Base-by-base conservation (phyloP, 2,329 filamentous ascomycete species). In the Neofusicoccum parvum region DNA sequence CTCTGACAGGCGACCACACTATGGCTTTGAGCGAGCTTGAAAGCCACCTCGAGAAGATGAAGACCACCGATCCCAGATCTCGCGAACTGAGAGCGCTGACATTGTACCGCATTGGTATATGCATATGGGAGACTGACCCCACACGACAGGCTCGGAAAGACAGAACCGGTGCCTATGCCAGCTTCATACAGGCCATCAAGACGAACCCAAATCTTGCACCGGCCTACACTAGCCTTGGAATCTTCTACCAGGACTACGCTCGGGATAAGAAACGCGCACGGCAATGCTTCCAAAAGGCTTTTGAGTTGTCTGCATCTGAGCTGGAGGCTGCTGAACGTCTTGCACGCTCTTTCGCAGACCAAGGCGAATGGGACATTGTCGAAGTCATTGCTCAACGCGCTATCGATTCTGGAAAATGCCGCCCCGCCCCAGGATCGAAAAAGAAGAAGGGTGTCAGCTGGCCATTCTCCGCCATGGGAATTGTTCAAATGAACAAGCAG, bases 211-310 rank as follows among this genome's bases (percentile, higher is more conserved):
- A 90, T 71, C 93, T 91, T 76, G 94, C 95, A 1, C 92, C 95
- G 0, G 89, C 94, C 2, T 99, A 98, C 76, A 97, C 94, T 0
- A 93, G 89, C 69, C 86, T 99, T 4, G 95, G 95, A 15, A 83
- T 94, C 7, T 99, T 91, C 80, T 99, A 97, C 74, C 88, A 89
- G 5, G 94, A 98, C 73, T 97, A 97, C 74, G 90, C 87, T 64
- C 92, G 89, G 69, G 95, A 98, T 76, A 92, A 89, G 77, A 91
- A 89, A 72, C 85, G 96, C 73, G 92, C 94, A 9, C 86, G 92
- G n/a, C 89, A 91, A 68, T 98, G 94, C 75, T 98, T 98, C 72
- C 92, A 97, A 72, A 97, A 98, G 75, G 95, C 95, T 0, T 91
- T 99, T 58, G 95, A 99, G 76, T 81, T 99, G 3, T 99, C 95